These are phyloP conservation scores for Backusella liffmaniae DNA, from an alignment of 192 early-diverging fungal genomes.

Conservation along the genomic window DNA sequence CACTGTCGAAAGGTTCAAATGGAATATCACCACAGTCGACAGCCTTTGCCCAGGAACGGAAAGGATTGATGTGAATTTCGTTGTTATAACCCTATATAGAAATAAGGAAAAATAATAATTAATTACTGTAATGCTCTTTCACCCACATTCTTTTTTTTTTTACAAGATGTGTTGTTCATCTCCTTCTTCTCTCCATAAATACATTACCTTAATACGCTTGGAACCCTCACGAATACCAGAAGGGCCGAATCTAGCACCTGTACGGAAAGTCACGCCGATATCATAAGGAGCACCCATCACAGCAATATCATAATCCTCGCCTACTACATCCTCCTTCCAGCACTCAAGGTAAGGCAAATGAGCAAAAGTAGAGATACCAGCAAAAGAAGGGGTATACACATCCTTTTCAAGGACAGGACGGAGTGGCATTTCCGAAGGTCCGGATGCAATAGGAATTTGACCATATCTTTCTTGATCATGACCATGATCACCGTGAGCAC, in stretches of 20 bases:
- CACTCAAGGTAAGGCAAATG: slow-evolving; percentile 34
- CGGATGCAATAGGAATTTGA: slow-evolving; percentile 17
- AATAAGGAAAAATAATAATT: neutral
- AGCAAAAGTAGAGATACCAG: slow-evolving; percentile 37
- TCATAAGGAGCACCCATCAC: slow-evolving; percentile 36
- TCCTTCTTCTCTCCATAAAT: neutral
- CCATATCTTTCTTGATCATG: slow-evolving; percentile 14
- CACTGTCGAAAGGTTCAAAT: slow-evolving; percentile 31
- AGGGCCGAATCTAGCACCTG: slow-evolving; percentile 37
- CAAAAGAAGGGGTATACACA: slow-evolving; percentile 24
- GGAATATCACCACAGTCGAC: slow-evolving; percentile 38
- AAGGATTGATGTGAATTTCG: slow-evolving; percentile 30
- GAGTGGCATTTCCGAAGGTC: slow-evolving; percentile 16
- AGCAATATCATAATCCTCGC: slow-evolving; percentile 36
- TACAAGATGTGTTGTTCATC: neutral
- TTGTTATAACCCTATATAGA: slow-evolving; percentile 25
- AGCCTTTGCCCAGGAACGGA: slow-evolving; percentile 31
- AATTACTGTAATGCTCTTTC: neutral
- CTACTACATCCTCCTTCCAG: slow-evolving; percentile 22
- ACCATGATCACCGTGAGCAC: slow-evolving; percentile 16
- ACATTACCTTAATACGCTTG: slow-evolving; percentile 32
- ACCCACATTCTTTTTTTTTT: neutral
- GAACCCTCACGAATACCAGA: slow-evolving; percentile 33
- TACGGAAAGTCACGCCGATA: slow-evolving; percentile 39
- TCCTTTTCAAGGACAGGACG: slow-evolving; percentile 24